Evolutionary conservation across 768 basidiomycete species (phyloP).

Genomic region (Tubosaeta brunneosetosa): DNA sequence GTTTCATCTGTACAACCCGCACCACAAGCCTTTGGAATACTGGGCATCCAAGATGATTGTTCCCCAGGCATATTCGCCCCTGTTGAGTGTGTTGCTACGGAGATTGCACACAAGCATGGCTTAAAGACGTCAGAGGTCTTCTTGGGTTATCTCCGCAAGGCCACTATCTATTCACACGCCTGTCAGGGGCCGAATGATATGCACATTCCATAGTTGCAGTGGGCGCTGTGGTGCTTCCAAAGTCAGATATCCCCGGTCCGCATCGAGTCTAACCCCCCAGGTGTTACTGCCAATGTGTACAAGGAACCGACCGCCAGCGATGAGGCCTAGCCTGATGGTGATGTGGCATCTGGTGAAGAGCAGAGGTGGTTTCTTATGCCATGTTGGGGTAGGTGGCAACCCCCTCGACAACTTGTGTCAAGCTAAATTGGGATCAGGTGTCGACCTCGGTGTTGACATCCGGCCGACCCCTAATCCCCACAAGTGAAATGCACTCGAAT

Average conservation of each 20-base stretch:
- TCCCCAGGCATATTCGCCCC: slow-evolving; percentile 81
- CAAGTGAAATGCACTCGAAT: neutral
- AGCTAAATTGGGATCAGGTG: slow-evolving; percentile 35
- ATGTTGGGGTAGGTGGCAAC: slow-evolving; percentile 56
- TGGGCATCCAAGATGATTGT: slow-evolving; percentile 62
- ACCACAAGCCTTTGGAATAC: slow-evolving; percentile 62
- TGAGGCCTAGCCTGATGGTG: slow-evolving; percentile 50
- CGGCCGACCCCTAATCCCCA: slow-evolving; percentile 35
- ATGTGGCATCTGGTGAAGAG: slow-evolving; percentile 53
- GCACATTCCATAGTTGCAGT: slow-evolving; percentile 46
- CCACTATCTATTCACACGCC: neutral
- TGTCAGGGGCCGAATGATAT: slow-evolving; percentile 2
- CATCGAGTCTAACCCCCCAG: slow-evolving; percentile 56
- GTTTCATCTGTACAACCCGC: slow-evolving; percentile 70
- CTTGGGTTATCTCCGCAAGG: slow-evolving; percentile 58
- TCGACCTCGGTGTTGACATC: slow-evolving; percentile 69
- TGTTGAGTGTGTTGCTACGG: slow-evolving; percentile 56
- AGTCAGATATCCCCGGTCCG: slow-evolving; percentile 69
- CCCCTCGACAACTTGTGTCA: neutral
- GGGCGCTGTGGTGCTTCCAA: slow-evolving; percentile 63
- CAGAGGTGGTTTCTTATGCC: slow-evolving; percentile 67
- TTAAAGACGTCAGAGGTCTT: slow-evolving; percentile 55
- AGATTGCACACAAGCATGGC: slow-evolving; percentile 55
- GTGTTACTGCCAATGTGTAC: slow-evolving; percentile 44
- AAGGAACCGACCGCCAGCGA: slow-evolving; percentile 48